phyloP scores from a whole-genome alignment of 1,284 basidiomycete species.

The Athelia sp. region DNA sequence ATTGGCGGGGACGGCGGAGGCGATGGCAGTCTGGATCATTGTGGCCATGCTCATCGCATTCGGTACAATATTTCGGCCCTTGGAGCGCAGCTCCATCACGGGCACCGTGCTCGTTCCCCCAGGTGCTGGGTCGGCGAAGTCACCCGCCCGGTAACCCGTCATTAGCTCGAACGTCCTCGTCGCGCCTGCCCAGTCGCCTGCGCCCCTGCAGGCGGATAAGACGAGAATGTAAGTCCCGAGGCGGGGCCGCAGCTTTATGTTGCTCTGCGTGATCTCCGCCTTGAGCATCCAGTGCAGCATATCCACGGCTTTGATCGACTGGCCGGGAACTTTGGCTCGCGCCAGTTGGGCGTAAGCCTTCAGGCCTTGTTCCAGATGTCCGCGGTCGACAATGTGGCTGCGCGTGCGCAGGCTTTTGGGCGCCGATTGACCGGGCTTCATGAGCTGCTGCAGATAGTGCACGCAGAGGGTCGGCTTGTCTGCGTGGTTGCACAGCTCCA shows the following conservation, averaged over 20 bases:
- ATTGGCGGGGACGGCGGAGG: constrained; percentile 39
- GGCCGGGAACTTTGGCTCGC: constrained; percentile 22
- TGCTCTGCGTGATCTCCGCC: constrained; percentile 33
- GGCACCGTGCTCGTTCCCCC: constrained; percentile 14
- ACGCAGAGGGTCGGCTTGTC: constrained; percentile 41
- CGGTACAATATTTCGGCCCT: constrained; percentile 38
- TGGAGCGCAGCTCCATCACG: constrained; percentile 29
- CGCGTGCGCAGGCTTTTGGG: background rate
- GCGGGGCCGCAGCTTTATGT: constrained; percentile 41
- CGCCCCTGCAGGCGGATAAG: constrained; percentile 53
- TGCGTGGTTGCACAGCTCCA: constrained; percentile 49
- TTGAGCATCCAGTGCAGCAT: constrained; percentile 61
- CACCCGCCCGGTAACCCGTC: constrained; percentile 52
- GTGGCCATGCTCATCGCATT: constrained; percentile 44
- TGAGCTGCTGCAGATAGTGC: constrained; percentile 55
- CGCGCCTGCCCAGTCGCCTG: constrained; percentile 56
- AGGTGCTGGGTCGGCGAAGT: constrained; percentile 43
- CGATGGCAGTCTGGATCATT: constrained; percentile 49
- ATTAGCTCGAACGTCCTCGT: constrained; percentile 56
- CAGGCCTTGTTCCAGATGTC: constrained; percentile 56
- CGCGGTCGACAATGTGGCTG: constrained; percentile 40
- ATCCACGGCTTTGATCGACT: constrained; percentile 39
- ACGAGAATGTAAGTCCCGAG: constrained; percentile 50
- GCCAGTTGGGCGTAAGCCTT: constrained; percentile 44
- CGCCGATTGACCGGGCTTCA: constrained; percentile 27